Evolutionary conservation across 1,284 basidiomycete species (phyloP), one percentile per base, ranked within the genome.

Genomic region (Cutaneotrichosporon dermatis): DNA sequence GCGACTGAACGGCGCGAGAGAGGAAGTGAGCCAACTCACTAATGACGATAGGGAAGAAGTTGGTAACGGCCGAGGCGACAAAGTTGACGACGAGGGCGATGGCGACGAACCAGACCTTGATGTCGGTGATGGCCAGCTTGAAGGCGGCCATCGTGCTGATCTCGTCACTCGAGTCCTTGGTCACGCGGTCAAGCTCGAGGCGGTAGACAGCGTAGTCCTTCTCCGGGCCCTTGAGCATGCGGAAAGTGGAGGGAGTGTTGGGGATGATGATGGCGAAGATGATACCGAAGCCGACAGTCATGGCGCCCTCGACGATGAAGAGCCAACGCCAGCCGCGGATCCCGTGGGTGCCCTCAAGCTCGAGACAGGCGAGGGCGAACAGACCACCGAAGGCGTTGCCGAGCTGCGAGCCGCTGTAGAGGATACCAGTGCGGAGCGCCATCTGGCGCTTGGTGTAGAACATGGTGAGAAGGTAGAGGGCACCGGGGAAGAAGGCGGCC

Each of bases 41-140:
- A n/a, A 75, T 69, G 53, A 76, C 70, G 33, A 71, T 61, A 6
- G 73, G 72, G 72, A 76, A 75, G 64, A 77, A 76, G 64, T 75
- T 76, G 49, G 74, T 75, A 41, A 76, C 71, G 1, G 69, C 66
- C 6, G 73, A 68, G 15, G 71, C 70, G 56, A 76, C 70, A 54
- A 64, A 67, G 58, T 56, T 60, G 51, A 60, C 37, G 36, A 61
- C 51, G 46, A 70, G 62, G 13, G 63, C 54, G 3, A 59, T 42
- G 58, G 63, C 63, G 15, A 75, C 57, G 25, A 73, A 51, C 69
- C 70, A 77, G 2, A 68, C 71, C 63, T 76, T 76, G 52, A 64
- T 62, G 60, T 76, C 74, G 16, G 55, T 64, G 51, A 72, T n/a
- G 25, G 73, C 72, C 52, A 71, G 61, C 51, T 64, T 63, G 61